A percentile compares a stretch with the other conserved stretches of the same genome.
phyloP scores from a whole-genome alignment of 2,329 filamentous ascomycete genomes.

The Colletotrichum tabaci region DNA sequence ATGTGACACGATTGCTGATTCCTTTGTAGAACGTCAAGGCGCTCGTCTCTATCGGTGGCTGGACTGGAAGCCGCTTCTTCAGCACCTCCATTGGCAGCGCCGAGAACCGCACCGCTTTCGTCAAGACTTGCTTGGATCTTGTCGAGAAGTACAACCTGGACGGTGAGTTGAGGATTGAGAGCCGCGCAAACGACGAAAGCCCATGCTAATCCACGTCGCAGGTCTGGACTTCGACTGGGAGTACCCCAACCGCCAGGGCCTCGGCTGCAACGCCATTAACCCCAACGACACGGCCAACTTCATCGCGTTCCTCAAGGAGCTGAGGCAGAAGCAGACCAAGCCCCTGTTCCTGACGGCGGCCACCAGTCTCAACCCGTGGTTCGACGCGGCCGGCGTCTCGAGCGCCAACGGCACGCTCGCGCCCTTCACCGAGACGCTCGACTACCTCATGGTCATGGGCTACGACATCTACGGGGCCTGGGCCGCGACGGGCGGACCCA shows the following conservation, averaged over 20 bases:
- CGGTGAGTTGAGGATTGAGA: background rate
- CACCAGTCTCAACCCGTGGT: conserved; percentile 32
- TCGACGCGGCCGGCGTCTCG: conserved; percentile 17
- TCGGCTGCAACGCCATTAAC: conserved; percentile 40
- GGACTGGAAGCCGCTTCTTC: conserved; percentile 37
- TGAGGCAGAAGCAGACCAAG: conserved; percentile 39
- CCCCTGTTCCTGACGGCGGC: conserved; percentile 38
- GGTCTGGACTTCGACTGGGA: conserved; percentile 46
- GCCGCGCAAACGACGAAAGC: background rate
- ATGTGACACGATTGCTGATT: background rate
- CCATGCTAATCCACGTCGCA: background rate
- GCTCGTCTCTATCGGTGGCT: conserved; percentile 37
- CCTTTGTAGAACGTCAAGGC: conserved; percentile 25
- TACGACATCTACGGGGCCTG: conserved; percentile 40
- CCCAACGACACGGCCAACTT: conserved; percentile 39
- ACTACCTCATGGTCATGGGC: conserved; percentile 40
- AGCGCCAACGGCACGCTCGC: conserved; percentile 27
- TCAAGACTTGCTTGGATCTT: conserved; percentile 43
- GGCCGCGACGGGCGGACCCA: conserved; percentile 35
- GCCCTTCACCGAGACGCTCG: conserved; percentile 29
- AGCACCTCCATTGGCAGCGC: conserved; percentile 32
- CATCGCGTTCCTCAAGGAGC: conserved; percentile 33
- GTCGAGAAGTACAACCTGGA: conserved; percentile 43
- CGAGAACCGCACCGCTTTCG: conserved; percentile 45
- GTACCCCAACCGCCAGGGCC: conserved; percentile 43